Conservation (phyloP, 1,284 basidiomycete genomes). For the Puccinia polysora region DNA sequence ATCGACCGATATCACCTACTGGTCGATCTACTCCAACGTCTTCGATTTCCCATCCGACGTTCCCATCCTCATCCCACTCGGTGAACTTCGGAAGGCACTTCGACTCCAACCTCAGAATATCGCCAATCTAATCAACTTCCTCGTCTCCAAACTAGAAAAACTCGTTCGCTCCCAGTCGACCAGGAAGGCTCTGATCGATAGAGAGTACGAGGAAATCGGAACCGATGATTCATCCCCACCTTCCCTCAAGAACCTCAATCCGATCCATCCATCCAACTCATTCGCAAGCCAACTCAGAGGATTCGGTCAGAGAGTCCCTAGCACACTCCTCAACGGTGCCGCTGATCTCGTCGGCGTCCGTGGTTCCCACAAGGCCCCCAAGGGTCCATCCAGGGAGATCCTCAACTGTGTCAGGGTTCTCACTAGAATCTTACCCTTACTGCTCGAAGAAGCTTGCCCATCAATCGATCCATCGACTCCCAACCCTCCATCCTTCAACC, state of each 20-base stretch:
- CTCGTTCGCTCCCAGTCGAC: constrained; percentile 22
- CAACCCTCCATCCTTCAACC: neutral
- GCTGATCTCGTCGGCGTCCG: constrained; percentile 35
- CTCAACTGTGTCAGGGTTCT: constrained; percentile 41
- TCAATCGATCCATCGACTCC: constrained; percentile 3
- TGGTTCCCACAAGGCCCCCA: constrained; percentile 14
- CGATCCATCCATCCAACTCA: neutral
- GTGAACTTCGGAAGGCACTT: constrained; percentile 28
- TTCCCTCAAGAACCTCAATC: neutral
- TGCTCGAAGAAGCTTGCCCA: constrained; percentile 13
- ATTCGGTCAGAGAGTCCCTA: constrained; percentile 32
- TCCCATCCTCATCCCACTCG: constrained; percentile 28
- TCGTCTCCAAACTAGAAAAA: constrained; percentile 11
- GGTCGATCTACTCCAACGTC: constrained; percentile 37
- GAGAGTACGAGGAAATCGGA: neutral
- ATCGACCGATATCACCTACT: neutral
- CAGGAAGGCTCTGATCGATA: neutral
- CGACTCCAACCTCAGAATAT: constrained; percentile 20
- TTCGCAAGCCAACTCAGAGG: constrained; percentile 34
- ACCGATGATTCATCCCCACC: neutral
- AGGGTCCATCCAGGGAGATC: constrained; percentile 33
- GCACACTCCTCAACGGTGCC: constrained; percentile 20
- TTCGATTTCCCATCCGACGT: constrained; percentile 39
- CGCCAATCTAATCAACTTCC: constrained; percentile 17
- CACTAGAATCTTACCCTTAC: constrained; percentile 36